Evolutionary conservation across 345 rosid genomes (phyloP), one percentile per base, ranked within the genome.

Genomic region (Eutrema heterophyllum): DNA sequence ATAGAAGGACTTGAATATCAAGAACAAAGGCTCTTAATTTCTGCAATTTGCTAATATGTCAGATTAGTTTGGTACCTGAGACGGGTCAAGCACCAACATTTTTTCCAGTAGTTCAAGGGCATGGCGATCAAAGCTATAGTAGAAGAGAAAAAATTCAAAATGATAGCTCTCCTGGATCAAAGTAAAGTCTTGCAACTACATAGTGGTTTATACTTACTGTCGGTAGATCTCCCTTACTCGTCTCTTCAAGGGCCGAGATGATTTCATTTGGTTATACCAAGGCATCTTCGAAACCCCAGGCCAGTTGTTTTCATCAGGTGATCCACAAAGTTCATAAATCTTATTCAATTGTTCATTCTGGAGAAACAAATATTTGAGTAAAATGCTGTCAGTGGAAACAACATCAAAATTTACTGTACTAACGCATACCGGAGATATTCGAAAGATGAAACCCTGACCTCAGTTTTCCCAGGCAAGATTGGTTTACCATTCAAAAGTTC

Each of bases 401-500:
- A 11, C 43, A 59, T 40, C 61, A 58, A 49, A 57, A 16, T 5
- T 13, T 10, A 46, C 5, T 48, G n/a, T 21, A 54, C 3, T 51
- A 62, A 73, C 7, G 21, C 32, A 27, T 9, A 18, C 41, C 6
- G 2, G 18, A 36, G 9, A 49, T 16, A 33, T 29, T 36, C 32
- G 16, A 43, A 41, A 60, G 30, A 62, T 32, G 40, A 49, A 50
- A 52, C 6, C 8, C 76, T 74, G 55, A 84, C 96, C 96, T 89
- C 98, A 83, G 91, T 89, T 80, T 89, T 88, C 62, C 98, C 96
- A 11, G 98, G 97, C 54, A 94, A 84, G 50, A 91, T 91, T 33
- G 97, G 97, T 72, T 94, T 91, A 57, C 96, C 97, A 45, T 88
- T 86, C 68, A 94, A 72, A 56, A 94, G 91, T 80, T 94, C 98